These are phyloP conservation scores for Jatropha multifida DNA, from an alignment of 441 rosid genomes.

Conservation along the genomic window DNA sequence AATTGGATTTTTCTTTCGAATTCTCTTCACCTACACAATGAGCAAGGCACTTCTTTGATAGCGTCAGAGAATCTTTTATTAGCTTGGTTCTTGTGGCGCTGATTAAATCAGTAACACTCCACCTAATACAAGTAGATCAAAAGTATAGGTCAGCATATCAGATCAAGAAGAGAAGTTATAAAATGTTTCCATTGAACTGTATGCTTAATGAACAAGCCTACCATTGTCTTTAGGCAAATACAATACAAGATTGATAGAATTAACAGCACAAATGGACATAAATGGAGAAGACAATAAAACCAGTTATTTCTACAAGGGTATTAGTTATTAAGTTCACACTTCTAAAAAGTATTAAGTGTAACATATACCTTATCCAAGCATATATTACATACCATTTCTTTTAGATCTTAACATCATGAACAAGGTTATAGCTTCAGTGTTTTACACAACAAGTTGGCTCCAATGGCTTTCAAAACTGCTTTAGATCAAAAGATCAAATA, in stretches of 20 bases:
- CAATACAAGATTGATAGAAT: background rate
- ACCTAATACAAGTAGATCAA: conserved; percentile 49
- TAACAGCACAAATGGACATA: background rate
- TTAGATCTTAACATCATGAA: too few species aligned
- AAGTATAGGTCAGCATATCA: conserved; percentile 13
- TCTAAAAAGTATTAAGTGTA: background rate
- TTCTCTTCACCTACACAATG: conserved; percentile 38
- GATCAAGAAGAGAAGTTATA: background rate
- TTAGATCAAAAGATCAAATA: background rate
- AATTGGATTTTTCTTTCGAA: conserved; percentile 33
- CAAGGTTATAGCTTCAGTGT: too few species aligned
- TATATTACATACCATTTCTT: too few species aligned
- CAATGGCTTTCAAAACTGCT: background rate
- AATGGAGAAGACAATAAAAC: background rate
- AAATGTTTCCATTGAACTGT: too few species aligned
- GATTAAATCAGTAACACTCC: conserved; percentile 46
- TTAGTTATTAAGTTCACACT: background rate
- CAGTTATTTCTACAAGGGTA: background rate
- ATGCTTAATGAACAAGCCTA: background rate
- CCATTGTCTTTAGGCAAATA: background rate
- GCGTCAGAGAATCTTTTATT: conserved; percentile 39
- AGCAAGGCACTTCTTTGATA: conserved; percentile 41
- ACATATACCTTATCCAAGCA: background rate
- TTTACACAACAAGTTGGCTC: conserved; percentile 5
- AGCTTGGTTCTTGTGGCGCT: conserved; percentile 33